These are phyloP conservation scores for Phyllosticta paracitricarpa DNA, from an alignment of 2,329 filamentous ascomycete species.

Conservation along the genomic window DNA sequence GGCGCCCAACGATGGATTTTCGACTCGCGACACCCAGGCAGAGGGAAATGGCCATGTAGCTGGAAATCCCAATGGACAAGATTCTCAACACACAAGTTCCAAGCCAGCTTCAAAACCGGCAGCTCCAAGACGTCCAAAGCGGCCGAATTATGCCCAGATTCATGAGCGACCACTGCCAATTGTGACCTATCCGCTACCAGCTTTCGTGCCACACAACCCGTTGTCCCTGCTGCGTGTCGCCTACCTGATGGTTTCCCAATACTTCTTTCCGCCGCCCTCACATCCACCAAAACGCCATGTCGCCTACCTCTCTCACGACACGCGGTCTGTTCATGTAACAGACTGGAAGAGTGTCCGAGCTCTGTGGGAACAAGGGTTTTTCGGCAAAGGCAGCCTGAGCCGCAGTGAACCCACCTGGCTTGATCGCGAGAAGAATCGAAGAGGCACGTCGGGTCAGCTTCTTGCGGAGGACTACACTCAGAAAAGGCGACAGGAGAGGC, in stretches of 20 bases:
- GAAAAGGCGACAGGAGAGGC: slow-evolving; percentile 67
- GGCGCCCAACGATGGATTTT: background rate
- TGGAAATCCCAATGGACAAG: slow-evolving; percentile 1
- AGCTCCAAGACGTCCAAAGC: slow-evolving; percentile 18
- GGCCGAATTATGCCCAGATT: slow-evolving; percentile 58
- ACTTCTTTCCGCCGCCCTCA: slow-evolving; percentile 53
- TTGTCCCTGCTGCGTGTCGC: slow-evolving; percentile 74
- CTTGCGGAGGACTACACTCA: slow-evolving; percentile 67
- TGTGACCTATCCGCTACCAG: slow-evolving; percentile 71
- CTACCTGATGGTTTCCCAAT: slow-evolving; percentile 65
- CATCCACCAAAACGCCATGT: slow-evolving; percentile 57
- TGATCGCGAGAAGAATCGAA: slow-evolving; percentile 65
- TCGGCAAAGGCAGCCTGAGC: slow-evolving; percentile 86
- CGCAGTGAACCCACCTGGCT: slow-evolving; percentile 93
- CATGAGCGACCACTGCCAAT: slow-evolving; percentile 76
- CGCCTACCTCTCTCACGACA: slow-evolving; percentile 72
- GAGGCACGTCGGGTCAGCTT: slow-evolving; percentile 37
- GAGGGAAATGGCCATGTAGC: slow-evolving; percentile 1
- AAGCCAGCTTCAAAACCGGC: slow-evolving; percentile 7
- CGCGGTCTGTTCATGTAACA: slow-evolving; percentile 73
- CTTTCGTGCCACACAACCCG: slow-evolving; percentile 86
- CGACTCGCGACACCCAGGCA: background rate
- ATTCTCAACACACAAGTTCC: background rate
- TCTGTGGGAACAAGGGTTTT: slow-evolving; percentile 95
- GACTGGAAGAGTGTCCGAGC: slow-evolving; percentile 66